Evolutionary conservation across 2,329 filamentous ascomycete genomes (phyloP), one percentile per base, ranked within the genome.

Genomic region (Talaromyces albobiverticillius): DNA sequence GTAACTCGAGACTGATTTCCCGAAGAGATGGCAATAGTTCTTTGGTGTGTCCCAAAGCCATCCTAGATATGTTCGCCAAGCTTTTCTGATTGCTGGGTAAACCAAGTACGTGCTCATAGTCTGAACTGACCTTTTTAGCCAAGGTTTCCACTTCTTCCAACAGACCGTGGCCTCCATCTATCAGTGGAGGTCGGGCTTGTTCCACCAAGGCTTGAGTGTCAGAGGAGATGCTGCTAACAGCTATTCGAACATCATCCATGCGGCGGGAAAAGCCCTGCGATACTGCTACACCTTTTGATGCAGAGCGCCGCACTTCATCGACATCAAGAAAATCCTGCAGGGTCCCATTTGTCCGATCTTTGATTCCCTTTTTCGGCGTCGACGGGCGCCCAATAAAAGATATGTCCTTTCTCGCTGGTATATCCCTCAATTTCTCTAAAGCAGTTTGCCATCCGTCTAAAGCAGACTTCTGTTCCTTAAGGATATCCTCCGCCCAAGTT

Each of bases 131-230:
- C 72, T 96, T 96, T 63, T 85, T 90, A 49, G 86, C 86, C 53
- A 97, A 80, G 0, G 89, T 87, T 66, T 93, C 87, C 41, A 97
- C 90, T 67, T 97, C 94, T 57, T 90, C 82, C 47, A 94, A 77
- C 6, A 96, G 76, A 58, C 87, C 84, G 20, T 76, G 71, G 4
- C 87, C 80, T 60, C 92, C 88, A 46, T 83, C 79, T 45, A 84
- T 67, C 5, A 80, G 20, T 79, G 87, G 46, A 79, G 81, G 54
- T 67, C 77, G 60, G 75, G 64, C 61, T 22, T 68, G 64, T 29
- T 70, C 66, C 25, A 73, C 57, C 46, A 76, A 58, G 14, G 52
- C 59, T 32, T 72, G 67, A 6, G 72, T 87, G 23, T 82, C 80
- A 42, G 76, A 72, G 55, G 85, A 80, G 66, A 90, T 82, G 51